Base-by-base conservation (phyloP, 441 rosid genomes). In the Pelargonium australe region DNA sequence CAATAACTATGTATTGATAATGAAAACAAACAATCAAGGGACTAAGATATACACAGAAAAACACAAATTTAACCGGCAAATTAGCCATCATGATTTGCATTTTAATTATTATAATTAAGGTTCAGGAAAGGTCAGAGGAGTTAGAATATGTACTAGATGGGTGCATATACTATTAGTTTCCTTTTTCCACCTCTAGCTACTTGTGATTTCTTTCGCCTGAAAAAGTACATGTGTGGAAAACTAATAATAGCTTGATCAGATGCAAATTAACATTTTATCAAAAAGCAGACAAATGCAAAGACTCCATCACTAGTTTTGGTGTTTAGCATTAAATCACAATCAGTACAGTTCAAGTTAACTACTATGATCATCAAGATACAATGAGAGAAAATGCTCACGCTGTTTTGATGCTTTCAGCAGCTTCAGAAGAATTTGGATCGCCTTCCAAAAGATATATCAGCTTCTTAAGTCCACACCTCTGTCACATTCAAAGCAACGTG, bases 391-490 rank as follows among this genome's bases (percentile, higher is more conserved):
- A 66, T 19, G 25, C 92, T 84, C 83, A 89, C 92, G 92, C 97
- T 23, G 99, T 91, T 72, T 94, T 91, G 72, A 89, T 84, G 83
- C 96, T 94, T 77, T 89, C 99, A 67, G 97, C 85, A 76, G 95
- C 91, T 74, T 91, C 94, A 51, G 79, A 94, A 25, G 75, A 73
- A 82, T 94, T 86, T 53, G 94, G 95, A 69, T 94, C 95, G 74
- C 99, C 97, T 85, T 91, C 99, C 68, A 91, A 85, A 45, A 91
- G 82, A 86, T 89, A 94, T 37, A 94, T 86, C 75, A 88, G 83
- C 90, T 85, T 91, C 86, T 86, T 94, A 61, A 91, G 83, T 71
- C 96, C 94, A 43, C 91, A 94, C 82, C 96, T 83, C 99, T 94
- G 62, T 14, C 62, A 57, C 9, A 57, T 57, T 17, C 62, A 57